Base-by-base conservation (phyloP, 805 yeast species). In the Saturnispora bothae region DNA sequence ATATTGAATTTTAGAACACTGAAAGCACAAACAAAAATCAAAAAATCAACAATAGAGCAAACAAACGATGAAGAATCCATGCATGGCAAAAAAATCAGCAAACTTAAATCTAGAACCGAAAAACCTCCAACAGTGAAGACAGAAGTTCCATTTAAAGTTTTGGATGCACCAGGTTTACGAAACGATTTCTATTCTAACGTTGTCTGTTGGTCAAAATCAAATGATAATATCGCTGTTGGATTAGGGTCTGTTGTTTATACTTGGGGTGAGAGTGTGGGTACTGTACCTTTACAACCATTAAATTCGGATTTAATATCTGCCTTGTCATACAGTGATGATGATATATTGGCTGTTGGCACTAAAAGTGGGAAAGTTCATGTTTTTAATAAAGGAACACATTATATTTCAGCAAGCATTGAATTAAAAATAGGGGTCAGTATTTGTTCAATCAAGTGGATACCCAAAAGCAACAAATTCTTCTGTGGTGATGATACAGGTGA, bases 121-220 rank as follows among this genome's bases (percentile, higher is more conserved):
- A 28, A 32, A n/a, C 7, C 30, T 51, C 39, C 54, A 15, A 48
- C 52, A 25, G 43, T 61, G 6, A 58, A 56, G 37, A 52, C 67
- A 3, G 65, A 61, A 18, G 57, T 59, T 15, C 72, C 78, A 0
- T 71, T 57, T 44, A 64, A 70, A 43, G 74, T 75, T 0, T 54
- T 78, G 15, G 79, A 73, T 51, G 88, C 92, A 0, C 86, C 86
- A 0, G 74, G 75, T 2, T 55, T 84, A 38, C 61, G 79, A 43
- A 78, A 83, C 54, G 94, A 85, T 53, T 84, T 77, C 51, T 85
- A 84, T 56, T 69, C 83, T 1, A 82, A 82, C 50, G 61, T 82
- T 39, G 69, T 84, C 0, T 70, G 84, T 4, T 84, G 94, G 94
- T 74, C 86, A 0, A 52, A 51, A 6, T 48, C 47, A 13, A 57